Percentiles rank a stretch among this genome's conserved stretches.
Conservation (phyloP, 2,329 filamentous ascomycete genomes). For the Rugonectria rugulosa region DNA sequence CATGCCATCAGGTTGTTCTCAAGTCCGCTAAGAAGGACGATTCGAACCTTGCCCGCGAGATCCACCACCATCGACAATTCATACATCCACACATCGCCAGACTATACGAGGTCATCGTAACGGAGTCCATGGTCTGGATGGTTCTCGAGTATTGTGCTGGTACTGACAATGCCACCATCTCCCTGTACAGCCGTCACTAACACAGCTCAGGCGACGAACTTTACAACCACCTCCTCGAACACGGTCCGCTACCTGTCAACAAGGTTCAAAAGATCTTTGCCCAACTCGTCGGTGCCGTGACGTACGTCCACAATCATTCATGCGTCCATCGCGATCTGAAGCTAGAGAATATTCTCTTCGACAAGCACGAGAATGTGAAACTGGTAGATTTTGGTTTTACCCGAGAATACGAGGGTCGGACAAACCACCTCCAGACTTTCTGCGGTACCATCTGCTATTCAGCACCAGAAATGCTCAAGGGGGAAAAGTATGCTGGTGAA, state of each 20-base stretch:
- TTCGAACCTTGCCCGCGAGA: conserved; percentile 93
- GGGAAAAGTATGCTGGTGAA: conserved; percentile 96
- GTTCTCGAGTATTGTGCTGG: conserved; percentile 96
- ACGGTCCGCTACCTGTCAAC: conserved; percentile 82
- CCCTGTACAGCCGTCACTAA: conserved; percentile 33
- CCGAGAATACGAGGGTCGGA: conserved; percentile 93
- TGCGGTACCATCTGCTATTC: conserved; percentile 98
- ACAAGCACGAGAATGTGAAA: conserved; percentile 98
- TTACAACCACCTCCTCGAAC: conserved; percentile 91
- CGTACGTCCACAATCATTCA: conserved; percentile 92
- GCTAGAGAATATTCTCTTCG: conserved; percentile 87
- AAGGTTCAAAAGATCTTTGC: conserved; percentile 97
- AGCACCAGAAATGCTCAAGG: conserved; percentile 97
- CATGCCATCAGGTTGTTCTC: conserved; percentile 78
- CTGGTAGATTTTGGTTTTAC: conserved; percentile 98
- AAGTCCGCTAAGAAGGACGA: conserved; percentile 98
- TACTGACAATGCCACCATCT: conserved; percentile 46
- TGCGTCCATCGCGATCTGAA: conserved; percentile 98
- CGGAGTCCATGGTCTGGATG: conserved; percentile 93
- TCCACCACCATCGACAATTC: conserved; percentile 98
- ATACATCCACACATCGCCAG: conserved; percentile 96
- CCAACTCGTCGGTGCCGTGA: conserved; percentile 92
- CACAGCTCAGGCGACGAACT: conserved; percentile 80
- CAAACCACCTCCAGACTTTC: conserved; percentile 95
- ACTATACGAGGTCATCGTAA: conserved; percentile 97